Evolutionary conservation across 345 rosid species (phyloP), one percentile per base, ranked within the genome.

Genomic region (Alliaria petiolata): DNA sequence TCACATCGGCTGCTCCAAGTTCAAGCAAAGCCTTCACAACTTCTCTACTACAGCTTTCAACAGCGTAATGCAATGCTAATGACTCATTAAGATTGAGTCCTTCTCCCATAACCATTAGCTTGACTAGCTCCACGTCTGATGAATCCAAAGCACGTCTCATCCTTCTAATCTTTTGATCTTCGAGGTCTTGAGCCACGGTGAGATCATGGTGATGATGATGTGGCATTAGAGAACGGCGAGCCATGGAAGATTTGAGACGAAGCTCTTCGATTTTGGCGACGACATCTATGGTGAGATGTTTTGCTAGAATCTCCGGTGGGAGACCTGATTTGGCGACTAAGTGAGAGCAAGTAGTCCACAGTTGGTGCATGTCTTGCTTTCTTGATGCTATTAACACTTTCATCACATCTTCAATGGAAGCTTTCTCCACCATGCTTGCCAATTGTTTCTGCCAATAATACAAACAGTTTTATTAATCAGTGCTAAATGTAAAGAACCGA

Each of bases 51-150:
- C 99, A 95, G 67, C 83, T 92, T 76, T 95, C 99, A 2, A 92
- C 99, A 0, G 99, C 97, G 65, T 95, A 92, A 75, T 95, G 99
- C 26, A 92, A 73, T 20, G 99, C 99, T 71, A 95, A 70, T 31
- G 98, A 90, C 64, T 95, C 97, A 60, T 92, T 95, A 20, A 95
- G 85, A 79, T 92, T 95, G 2, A 95, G 88, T n/a, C 99, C 99
- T 82, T 95, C 99, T 8, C 98, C 98, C 99, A 95, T 95, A 25
- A 95, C 99, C 99, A 95, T 95, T 4, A 95, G 91, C 83, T 92
- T 95, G 39, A 95, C 97, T 0, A 95, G 81, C 63, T 95, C 98
- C 3, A 95, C 98, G 47, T 95, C 99, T 0, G 98, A 95, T 2
- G 98, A 90, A 73, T 95, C 99, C 8, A 95, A 78, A 4, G 99